phyloP scores from a whole-genome alignment of 106 monocot genomes.

The Hemerocallis citrina region DNA sequence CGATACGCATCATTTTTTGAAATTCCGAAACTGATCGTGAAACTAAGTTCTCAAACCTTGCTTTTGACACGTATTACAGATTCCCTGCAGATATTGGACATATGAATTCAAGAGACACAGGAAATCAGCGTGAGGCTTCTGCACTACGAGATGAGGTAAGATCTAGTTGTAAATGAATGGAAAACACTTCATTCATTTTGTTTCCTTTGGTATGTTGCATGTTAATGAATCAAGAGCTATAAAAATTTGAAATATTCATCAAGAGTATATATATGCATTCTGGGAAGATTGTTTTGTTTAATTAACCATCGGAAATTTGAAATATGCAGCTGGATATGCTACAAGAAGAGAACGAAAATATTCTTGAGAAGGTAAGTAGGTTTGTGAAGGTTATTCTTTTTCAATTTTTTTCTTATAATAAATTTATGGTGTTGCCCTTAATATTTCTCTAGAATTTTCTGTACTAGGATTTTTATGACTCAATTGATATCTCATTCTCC shows the following conservation, averaged over 20 bases:
- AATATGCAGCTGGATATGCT: constrained; percentile 71
- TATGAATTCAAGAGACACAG: constrained; percentile 35
- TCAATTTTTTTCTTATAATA: constrained; percentile 2
- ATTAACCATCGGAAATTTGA: too few relatives aligned
- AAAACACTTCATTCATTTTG: neutral
- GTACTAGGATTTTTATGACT: neutral
- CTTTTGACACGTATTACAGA: constrained; percentile 29
- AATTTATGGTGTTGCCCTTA: too few relatives aligned
- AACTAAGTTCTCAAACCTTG: too few relatives aligned
- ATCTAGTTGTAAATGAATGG: neutral
- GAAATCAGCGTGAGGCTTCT: constrained; percentile 47
- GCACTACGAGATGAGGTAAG: constrained; percentile 69
- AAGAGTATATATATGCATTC: neutral
- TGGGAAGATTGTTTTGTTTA: neutral
- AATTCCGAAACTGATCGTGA: too few relatives aligned
- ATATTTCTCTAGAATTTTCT: neutral
- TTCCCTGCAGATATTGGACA: constrained; percentile 25
- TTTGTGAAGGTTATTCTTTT: neutral
- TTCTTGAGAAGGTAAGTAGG: constrained; percentile 50
- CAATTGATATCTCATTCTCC: constrained; percentile 1
- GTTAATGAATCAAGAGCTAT: neutral
- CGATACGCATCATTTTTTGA: too few relatives aligned
- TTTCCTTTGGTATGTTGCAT: neutral
- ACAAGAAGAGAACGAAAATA: constrained; percentile 72
- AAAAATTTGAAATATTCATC: neutral